Evolutionary conservation across 768 basidiomycete species (phyloP).

Genomic region (Xerocomellus intermedius): DNA sequence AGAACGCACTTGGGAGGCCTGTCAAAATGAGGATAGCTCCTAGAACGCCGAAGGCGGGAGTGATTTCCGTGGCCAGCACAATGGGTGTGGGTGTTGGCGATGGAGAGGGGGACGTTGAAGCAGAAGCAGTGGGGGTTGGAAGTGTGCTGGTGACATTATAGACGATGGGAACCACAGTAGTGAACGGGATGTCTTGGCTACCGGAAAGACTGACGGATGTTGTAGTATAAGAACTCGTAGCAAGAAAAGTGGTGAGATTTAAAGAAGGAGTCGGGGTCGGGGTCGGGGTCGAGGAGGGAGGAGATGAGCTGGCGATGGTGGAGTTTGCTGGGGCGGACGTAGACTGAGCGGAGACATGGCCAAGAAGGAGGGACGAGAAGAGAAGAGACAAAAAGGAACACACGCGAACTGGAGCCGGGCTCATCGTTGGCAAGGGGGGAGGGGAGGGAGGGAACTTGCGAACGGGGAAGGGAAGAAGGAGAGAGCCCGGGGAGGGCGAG

Average conservation of each 20-base stretch:
- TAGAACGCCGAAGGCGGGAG: constrained; percentile 87
- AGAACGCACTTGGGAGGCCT: constrained; percentile 85
- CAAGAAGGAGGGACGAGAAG: constrained; percentile 29
- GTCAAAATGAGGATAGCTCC: constrained; percentile 87
- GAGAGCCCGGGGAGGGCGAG: constrained; percentile 3
- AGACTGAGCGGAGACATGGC: constrained; percentile 39
- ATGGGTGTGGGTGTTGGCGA: constrained; percentile 37
- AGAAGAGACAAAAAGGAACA: constrained; percentile 20
- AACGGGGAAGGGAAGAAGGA: neutral
- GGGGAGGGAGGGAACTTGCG: neutral
- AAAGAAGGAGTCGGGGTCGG: constrained; percentile 6
- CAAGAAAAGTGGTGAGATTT: constrained; percentile 53
- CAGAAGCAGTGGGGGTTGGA: constrained; percentile 38
- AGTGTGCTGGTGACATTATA: constrained; percentile 62
- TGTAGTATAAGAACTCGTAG: constrained; percentile 51
- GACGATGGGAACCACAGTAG: constrained; percentile 56
- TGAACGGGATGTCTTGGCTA: constrained; percentile 46
- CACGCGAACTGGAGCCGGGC: neutral
- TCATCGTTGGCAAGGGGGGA: constrained; percentile 12
- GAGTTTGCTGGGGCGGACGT: constrained; percentile 21
- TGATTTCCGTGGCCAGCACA: constrained; percentile 61
- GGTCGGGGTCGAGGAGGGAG: neutral
- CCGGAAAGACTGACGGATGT: constrained; percentile 49
- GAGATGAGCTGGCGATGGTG: constrained; percentile 7
- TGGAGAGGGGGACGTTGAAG: constrained; percentile 43